These are phyloP conservation scores for Xerocomellus amylosporus DNA, from an alignment of 768 basidiomycete species.

Conservation along the genomic window DNA sequence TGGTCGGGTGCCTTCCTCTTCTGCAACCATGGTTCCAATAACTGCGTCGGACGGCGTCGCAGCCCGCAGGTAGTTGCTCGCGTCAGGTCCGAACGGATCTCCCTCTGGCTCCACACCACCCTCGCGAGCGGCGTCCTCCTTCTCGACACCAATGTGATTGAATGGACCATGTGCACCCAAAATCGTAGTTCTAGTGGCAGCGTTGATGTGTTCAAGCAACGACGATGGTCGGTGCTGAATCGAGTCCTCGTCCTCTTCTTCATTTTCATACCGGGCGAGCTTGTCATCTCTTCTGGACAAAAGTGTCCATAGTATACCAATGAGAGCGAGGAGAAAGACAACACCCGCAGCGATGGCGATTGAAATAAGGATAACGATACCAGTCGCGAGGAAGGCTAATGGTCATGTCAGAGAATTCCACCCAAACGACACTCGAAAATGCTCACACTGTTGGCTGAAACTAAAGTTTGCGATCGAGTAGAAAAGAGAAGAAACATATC, in stretches of 20 bases:
- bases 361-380: conserved; percentile 93
- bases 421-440: neutral
- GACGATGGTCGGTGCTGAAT: conserved; percentile 81
- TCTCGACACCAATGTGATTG: conserved; percentile 42
- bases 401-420: conserved; percentile 1
- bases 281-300: conserved; percentile 79
- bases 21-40: conserved; percentile 55
- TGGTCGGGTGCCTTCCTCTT: conserved; percentile 64
- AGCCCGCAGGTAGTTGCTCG: conserved; percentile 72
- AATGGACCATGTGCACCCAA: conserved; percentile 50
- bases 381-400: conserved; percentile 82
- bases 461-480: conserved; percentile 76
- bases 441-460: conserved; percentile 69
- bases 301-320: conserved; percentile 89
- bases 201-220: conserved; percentile 86
- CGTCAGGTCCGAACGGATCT: conserved; percentile 69
- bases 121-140: conserved; percentile 48
- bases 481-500: conserved; percentile 76
- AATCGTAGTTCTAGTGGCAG: conserved; percentile 82
- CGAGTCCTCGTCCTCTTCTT: conserved; percentile 75
- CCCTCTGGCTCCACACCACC: conserved; percentile 33
- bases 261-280: conserved; percentile 59
- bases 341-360: conserved; percentile 96
- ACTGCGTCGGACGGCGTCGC: conserved; percentile 79
- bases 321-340: conserved; percentile 79